These are phyloP conservation scores for Phoma sp. DNA, from an alignment of 2,329 filamentous ascomycete genomes.

Conservation along the genomic window DNA sequence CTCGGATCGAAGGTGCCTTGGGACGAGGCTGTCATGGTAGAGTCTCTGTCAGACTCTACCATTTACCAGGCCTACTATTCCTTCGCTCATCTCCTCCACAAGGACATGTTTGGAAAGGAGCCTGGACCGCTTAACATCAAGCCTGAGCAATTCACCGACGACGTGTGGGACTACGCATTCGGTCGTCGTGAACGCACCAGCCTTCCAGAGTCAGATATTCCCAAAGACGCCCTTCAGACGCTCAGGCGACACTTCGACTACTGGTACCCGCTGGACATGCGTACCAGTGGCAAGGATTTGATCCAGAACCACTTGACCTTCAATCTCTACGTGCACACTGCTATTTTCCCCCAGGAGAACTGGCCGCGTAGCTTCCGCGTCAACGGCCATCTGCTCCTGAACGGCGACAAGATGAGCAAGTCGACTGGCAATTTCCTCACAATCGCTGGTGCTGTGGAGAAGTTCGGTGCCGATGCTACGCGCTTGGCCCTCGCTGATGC, in stretches of 20 bases:
- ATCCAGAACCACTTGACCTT: slow-evolving; percentile 88
- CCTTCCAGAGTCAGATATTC: slow-evolving; percentile 74
- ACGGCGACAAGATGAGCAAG: slow-evolving; percentile 99
- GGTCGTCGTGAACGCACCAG: slow-evolving; percentile 74
- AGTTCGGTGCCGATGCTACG: slow-evolving; percentile 93
- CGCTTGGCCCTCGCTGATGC: slow-evolving; percentile 92
- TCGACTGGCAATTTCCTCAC: slow-evolving; percentile 98
- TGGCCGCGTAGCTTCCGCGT: slow-evolving; percentile 87
- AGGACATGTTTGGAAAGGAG: slow-evolving; percentile 80
- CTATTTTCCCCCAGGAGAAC: slow-evolving; percentile 84
- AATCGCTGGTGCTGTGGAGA: slow-evolving; percentile 80
- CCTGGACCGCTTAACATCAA: slow-evolving; percentile 58
- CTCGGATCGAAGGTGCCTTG: slow-evolving; percentile 93
- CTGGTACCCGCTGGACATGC: slow-evolving; percentile 92
- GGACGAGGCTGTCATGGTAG: slow-evolving; percentile 89
- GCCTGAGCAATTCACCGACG: slow-evolving; percentile 88
- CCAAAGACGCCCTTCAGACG: slow-evolving; percentile 73
- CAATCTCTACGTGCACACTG: slow-evolving; percentile 91
- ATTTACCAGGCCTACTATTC: slow-evolving; percentile 82
- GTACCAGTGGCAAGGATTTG: slow-evolving; percentile 81
- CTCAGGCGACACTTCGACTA: slow-evolving; percentile 95
- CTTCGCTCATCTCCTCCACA: slow-evolving; percentile 71
- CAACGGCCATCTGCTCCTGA: slow-evolving; percentile 92
- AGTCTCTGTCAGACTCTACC: slow-evolving; percentile 89
- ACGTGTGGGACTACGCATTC: slow-evolving; percentile 97